Evolutionary conservation across 768 basidiomycete species (phyloP), one percentile per base, ranked within the genome.

Genomic region (Hysterangium stoloniferum): DNA sequence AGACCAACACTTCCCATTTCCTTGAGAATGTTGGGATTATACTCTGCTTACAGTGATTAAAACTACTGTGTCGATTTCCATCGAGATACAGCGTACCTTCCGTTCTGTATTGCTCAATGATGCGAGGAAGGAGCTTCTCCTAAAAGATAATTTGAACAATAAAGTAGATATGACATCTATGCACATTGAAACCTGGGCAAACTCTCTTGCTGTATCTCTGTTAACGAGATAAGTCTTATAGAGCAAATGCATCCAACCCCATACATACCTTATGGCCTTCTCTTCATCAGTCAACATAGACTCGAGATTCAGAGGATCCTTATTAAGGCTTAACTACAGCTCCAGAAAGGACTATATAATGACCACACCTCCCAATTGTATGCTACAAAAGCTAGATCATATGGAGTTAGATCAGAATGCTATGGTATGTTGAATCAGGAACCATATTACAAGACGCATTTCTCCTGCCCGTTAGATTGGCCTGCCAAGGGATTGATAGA

Each of bases 1-100:
- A 97, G 68, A 2, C 95, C 95, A 3, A 97, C 71, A 54, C 82
- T 78, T 4, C 95, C 95, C 94, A 97, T 96, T 64, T 95, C 90
- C 7, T 80, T 79, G 19, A 97, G 71, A 44, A 91, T 80, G 5
- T 73, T 68, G 52, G 73, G 74, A 65, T 93, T 75, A 66, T 91
- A 94, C 60, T 85, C 88, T 89, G 62, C 41, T 17, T 33, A 20
- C 20, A 13, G 20, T 1, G 34, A 40, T 49, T 19, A 33, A 42
- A 48, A 19, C 32, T 7, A 8, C 33, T 52, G 24, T 37, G 40
- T 35, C 6, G 40, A 13, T 5, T 34, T 27, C 19, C 35, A 46
- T 9, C 24, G 9, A 34, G 32, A 22, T 22, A 31, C 44, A 52
- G 57, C 73, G 49, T 43, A 87, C 90, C 72, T 77, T 96, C 95